Evolutionary conservation across 179 eudicot species (phyloP).

Genomic region (Spergularia azorica): DNA sequence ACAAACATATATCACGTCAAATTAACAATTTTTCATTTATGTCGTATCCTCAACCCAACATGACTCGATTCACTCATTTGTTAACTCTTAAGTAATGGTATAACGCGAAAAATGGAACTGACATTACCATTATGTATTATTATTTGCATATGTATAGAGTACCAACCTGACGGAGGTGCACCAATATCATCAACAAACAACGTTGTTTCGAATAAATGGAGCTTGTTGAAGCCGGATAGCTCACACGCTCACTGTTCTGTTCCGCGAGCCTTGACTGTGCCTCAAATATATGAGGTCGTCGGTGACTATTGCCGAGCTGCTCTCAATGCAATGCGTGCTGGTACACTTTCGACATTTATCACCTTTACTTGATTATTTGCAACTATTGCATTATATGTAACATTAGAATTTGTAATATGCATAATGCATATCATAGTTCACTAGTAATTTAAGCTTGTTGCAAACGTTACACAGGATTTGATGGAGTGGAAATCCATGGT

Average conservation of each 20-base stretch:
- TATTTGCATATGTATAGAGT: constrained; percentile 39
- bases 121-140: too few species aligned
- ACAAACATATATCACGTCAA: too few species aligned
- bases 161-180: constrained; percentile 59
- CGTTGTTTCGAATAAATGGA: constrained; percentile 63
- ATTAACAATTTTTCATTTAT: neutral
- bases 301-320: constrained; percentile 36
- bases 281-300: constrained; percentile 22
- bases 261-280: constrained; percentile 40
- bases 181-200: constrained; percentile 74
- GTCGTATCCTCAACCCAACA: neutral
- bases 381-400: too few species aligned
- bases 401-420: too few species aligned
- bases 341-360: constrained; percentile 19
- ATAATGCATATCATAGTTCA: too few species aligned
- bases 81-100: too few species aligned
- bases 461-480: constrained; percentile 51
- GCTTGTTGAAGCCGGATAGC: constrained; percentile 59
- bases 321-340: constrained; percentile 45
- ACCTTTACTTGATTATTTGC: too few species aligned
- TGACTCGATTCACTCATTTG: neutral
- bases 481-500: constrained; percentile 78
- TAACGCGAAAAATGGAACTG: neutral
- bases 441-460: neutral
- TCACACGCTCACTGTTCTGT: constrained; percentile 40